A percentile compares a stretch with the other conserved stretches of the same genome.
These are phyloP conservation scores for Colletotrichum spaethianum DNA, from an alignment of 2,329 filamentous ascomycete species.

Conservation along the genomic window DNA sequence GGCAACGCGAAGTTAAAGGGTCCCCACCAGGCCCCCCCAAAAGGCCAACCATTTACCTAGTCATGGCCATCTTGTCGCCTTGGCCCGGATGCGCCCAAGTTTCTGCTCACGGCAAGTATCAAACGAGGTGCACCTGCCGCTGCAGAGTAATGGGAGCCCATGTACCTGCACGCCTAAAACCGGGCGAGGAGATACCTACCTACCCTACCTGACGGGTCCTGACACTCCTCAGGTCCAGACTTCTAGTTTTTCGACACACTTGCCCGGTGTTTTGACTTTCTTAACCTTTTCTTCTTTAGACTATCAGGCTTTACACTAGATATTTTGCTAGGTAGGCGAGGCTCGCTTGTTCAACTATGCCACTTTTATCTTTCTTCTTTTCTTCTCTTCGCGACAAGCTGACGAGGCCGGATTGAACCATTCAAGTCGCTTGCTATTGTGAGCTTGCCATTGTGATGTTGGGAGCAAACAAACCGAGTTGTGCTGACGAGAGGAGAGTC, in stretches of 20 bases:
- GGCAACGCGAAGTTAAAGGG: neutral
- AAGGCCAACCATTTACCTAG: neutral
- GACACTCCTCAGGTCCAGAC: neutral
- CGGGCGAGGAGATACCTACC: constrained; percentile 2
- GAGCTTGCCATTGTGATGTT: neutral
- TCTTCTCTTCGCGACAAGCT: neutral
- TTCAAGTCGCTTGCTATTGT: neutral
- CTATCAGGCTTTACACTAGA: neutral
- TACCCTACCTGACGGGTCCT: neutral
- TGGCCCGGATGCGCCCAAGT: neutral
- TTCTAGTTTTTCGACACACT: no score
- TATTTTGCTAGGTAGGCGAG: neutral
- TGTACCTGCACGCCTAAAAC: constrained; percentile 14
- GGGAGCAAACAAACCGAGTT: neutral
- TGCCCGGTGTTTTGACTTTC: neutral
- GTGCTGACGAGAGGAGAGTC: no score
- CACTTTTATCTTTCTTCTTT: no score
- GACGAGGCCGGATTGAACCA: neutral
- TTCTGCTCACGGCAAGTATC: neutral
- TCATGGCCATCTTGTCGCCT: neutral
- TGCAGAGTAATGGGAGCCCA: neutral
- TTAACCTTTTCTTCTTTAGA: neutral
- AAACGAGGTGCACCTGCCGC: no score
- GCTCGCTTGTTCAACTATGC: neutral
- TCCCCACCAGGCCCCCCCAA: neutral